Evolutionary conservation across 2,329 filamentous ascomycete species (phyloP).

Genomic region (Myriosclerotinia duriaeana): DNA sequence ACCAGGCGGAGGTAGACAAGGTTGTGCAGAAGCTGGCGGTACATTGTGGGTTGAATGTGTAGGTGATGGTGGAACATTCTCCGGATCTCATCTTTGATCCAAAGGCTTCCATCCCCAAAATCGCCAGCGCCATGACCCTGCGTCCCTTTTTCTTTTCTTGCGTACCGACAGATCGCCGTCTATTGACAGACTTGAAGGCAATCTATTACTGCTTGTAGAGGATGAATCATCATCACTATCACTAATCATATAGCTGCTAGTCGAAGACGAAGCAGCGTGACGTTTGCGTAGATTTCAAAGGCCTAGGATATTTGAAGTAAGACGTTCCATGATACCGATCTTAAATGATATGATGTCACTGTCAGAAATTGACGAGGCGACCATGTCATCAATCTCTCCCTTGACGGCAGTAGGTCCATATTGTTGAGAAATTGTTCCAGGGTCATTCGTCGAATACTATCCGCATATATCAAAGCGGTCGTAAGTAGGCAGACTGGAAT

Average conservation of each 20-base stretch:
- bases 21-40: background rate
- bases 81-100: background rate
- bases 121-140: background rate
- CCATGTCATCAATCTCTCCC: background rate
- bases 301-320: background rate
- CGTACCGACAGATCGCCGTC: background rate
- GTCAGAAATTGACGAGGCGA: background rate
- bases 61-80: background rate
- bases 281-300: background rate
- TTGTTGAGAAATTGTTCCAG: constrained; percentile 9
- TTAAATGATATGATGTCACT: background rate
- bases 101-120: background rate
- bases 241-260: background rate
- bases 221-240: background rate
- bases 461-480: constrained; percentile 16
- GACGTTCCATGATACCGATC: background rate
- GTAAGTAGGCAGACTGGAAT: constrained; percentile 17
- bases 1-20: background rate
- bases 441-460: constrained; percentile 22
- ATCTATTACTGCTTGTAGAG: background rate
- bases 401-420: background rate
- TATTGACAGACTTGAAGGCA: background rate
- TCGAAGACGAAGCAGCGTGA: background rate
- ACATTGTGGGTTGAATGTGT: background rate
- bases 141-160: background rate